These are phyloP conservation scores for Passiflora organensis DNA, from an alignment of 345 rosid genomes.

Conservation along the genomic window DNA sequence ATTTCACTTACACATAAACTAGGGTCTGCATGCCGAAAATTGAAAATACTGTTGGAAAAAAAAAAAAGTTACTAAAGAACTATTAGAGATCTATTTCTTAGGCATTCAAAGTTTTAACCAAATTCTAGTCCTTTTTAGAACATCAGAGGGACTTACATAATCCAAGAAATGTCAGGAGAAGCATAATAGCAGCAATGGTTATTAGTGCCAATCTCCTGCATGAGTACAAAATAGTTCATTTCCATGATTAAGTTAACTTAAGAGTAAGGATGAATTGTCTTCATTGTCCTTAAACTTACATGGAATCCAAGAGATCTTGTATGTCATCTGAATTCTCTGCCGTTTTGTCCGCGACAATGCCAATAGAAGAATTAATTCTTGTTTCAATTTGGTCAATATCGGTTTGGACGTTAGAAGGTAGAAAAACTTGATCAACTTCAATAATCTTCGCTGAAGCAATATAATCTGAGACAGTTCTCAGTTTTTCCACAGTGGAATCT, in stretches of 20 bases:
- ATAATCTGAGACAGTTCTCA: conserved; percentile 56
- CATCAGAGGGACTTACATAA: conserved; percentile 47
- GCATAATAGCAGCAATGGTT: conserved; percentile 65
- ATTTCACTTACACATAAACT: conserved; percentile 66
- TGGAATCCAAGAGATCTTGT: conserved; percentile 57
- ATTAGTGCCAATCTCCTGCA: conserved; percentile 73
- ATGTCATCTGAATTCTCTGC: conserved; percentile 51
- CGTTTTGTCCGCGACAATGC: conserved; percentile 46
- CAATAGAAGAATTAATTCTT: conserved; percentile 53
- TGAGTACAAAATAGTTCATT: conserved; percentile 8
- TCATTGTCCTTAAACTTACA: conserved; percentile 41
- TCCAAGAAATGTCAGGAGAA: conserved; percentile 70
- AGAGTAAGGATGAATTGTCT: too few relatives aligned
- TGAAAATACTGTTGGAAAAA: conserved; percentile 56
- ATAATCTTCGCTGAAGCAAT: conserved; percentile 66
- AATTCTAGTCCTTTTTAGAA: not conserved
- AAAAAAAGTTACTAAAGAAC: not conserved
- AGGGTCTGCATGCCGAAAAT: conserved; percentile 70
- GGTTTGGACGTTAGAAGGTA: conserved; percentile 75
- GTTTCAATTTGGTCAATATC: conserved; percentile 75
- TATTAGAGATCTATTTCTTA: too few relatives aligned
- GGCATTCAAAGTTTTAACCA: too few relatives aligned
- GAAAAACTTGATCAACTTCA: conserved; percentile 58
- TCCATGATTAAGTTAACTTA: not conserved
- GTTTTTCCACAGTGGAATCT: conserved; percentile 48